phyloP scores from a whole-genome alignment of 2,329 filamentous ascomycete genomes.

The Neurospora sp. region DNA sequence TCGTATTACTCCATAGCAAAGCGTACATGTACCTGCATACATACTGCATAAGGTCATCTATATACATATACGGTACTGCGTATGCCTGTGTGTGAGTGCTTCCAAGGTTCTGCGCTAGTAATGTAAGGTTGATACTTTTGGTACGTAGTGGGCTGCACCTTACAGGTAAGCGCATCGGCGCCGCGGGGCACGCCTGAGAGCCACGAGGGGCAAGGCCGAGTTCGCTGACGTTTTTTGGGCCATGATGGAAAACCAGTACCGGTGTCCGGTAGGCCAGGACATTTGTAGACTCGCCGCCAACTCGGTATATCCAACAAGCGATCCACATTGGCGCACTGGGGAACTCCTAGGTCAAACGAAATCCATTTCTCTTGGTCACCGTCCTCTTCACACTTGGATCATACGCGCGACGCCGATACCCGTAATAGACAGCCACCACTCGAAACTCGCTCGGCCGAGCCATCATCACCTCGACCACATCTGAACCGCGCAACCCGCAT shows the following conservation, averaged over 20 bases:
- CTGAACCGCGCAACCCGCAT: conserved; percentile 12
- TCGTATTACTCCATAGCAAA: neutral
- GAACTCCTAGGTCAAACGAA: neutral
- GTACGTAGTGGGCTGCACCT: neutral
- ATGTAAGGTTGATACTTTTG: neutral
- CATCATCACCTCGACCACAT: neutral
- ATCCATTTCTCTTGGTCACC: neutral
- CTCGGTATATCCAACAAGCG: neutral
- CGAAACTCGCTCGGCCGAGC: neutral
- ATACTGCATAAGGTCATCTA: neutral
- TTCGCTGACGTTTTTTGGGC: neutral
- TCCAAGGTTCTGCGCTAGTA: neutral
- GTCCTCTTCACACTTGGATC: neutral
- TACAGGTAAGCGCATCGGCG: neutral
- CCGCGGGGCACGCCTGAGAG: neutral
- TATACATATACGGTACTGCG: neutral
- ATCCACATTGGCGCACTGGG: neutral
- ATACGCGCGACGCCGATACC: neutral
- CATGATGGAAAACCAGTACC: neutral
- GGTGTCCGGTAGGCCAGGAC: neutral
- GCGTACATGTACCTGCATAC: neutral
- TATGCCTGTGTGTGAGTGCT: neutral
- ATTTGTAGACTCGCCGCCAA: neutral
- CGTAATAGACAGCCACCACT: neutral
- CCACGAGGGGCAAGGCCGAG: neutral